Evolutionary conservation across 139 green algal species (phyloP).

Genomic region (Coelastrella sp.): DNA sequence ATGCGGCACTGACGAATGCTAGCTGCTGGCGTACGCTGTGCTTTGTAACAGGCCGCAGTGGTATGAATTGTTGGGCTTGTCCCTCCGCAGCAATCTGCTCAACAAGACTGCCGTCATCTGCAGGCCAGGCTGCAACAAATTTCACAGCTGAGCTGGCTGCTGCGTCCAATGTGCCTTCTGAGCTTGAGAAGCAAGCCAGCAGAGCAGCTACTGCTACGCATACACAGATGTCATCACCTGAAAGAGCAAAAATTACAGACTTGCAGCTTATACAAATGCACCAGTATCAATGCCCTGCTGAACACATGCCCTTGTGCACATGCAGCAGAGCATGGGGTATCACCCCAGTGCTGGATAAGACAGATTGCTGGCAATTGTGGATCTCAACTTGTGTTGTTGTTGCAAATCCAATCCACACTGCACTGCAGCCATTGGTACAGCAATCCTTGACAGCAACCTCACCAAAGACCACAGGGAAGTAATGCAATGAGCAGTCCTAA

Average conservation of each 20-base stretch:
- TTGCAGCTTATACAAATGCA: too few relatives aligned
- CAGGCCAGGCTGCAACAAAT: conserved; percentile 26
- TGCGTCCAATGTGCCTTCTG: neutral
- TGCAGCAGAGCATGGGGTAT: too few relatives aligned
- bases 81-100: neutral
- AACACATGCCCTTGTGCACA: too few relatives aligned
- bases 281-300: too few relatives aligned
- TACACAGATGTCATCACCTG: conserved; percentile 71
- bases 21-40: conserved; percentile 68
- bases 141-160: neutral
- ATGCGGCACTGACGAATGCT: conserved; percentile 63
- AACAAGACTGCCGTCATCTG: too few relatives aligned
- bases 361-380: too few relatives aligned
- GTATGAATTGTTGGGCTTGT: neutral
- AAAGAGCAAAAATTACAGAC: neutral
- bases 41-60: conserved; percentile 57
- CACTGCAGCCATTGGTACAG: too few relatives aligned
- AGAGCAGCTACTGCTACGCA: conserved; percentile 70
- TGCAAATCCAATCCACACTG: too few relatives aligned
- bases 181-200: conserved; percentile 65
- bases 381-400: too few relatives aligned
- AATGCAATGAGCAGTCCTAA: neutral
- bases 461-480: neutral
- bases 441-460: too few relatives aligned
- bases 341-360: too few relatives aligned